These are phyloP conservation scores for Houttuynia cordata DNA, from an alignment of 164 flowering plant genomes.

Conservation along the genomic window DNA sequence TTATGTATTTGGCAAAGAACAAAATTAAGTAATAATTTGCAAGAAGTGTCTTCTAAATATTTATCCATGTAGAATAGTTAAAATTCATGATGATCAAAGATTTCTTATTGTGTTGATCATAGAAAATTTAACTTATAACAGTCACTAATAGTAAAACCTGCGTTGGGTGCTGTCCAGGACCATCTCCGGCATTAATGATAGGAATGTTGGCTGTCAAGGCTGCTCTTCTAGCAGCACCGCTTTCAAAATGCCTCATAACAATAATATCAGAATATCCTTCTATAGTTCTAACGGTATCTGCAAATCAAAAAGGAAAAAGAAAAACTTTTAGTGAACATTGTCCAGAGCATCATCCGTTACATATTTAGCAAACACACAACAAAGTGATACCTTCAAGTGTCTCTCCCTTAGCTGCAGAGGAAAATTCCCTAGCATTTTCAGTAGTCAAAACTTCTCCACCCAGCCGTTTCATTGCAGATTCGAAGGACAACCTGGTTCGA, in stretches of 20 bases:
- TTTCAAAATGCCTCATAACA: constrained; percentile 96
- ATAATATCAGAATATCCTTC: constrained; percentile 96
- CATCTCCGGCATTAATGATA: constrained; percentile 96
- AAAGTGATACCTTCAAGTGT: constrained; percentile 23
- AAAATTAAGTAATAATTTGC: no score
- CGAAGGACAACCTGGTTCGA: constrained; percentile 68
- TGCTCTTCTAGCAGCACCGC: constrained; percentile 91
- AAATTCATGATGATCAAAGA: no score
- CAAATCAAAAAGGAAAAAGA: no score
- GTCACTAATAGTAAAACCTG: constrained; percentile 31
- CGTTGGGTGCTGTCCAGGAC: constrained; percentile 97
- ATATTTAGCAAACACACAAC: no score
- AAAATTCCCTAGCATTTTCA: constrained; percentile 87
- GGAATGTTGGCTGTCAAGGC: constrained; percentile 80
- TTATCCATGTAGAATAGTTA: no score
- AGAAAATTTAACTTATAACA: no score
- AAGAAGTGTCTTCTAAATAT: no score
- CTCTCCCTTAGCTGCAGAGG: constrained; percentile 97
- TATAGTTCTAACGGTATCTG: constrained; percentile 59
- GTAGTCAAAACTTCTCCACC: constrained; percentile 50
- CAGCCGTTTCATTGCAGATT: no score
- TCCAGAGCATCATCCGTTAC: no score
- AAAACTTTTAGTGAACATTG: no score
- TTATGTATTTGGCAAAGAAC: no score
- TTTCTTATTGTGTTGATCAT: no score